These are phyloP conservation scores for Apiotrichum porosum DNA, from an alignment of 1,284 basidiomycete species.

Conservation along the genomic window DNA sequence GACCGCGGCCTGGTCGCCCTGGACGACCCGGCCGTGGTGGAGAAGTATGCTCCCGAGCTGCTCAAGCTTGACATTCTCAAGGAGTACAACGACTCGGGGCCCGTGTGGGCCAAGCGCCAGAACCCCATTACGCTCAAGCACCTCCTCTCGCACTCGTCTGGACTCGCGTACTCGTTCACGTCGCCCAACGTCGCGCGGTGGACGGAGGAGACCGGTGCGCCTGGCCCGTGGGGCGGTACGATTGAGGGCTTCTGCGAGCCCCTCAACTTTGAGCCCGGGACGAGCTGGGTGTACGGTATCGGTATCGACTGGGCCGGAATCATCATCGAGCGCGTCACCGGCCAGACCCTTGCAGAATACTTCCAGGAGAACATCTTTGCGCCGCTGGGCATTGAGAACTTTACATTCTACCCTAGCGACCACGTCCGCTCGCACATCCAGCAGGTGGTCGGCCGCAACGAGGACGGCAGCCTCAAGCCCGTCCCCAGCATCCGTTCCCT, in stretches of 20 bases:
- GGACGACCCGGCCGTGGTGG: slow-evolving; percentile 4
- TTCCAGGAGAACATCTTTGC: slow-evolving; percentile 17
- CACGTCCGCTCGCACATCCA: slow-evolving; percentile 12
- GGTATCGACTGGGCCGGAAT: slow-evolving; percentile 43
- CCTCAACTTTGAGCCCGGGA: slow-evolving; percentile 35
- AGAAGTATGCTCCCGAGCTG: slow-evolving; percentile 11
- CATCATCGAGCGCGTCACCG: slow-evolving; percentile 33
- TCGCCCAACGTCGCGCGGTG: slow-evolving; percentile 10
- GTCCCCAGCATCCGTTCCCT: neutral
- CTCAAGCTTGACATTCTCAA: slow-evolving; percentile 14
- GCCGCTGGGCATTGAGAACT: slow-evolving; percentile 14
- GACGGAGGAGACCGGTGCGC: slow-evolving; percentile 13
- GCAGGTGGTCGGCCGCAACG: slow-evolving; percentile 15
- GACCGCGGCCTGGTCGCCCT: slow-evolving; percentile 19
- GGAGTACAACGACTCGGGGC: slow-evolving; percentile 2
- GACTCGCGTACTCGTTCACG: slow-evolving; percentile 11
- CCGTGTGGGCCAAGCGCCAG: neutral
- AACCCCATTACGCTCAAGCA: slow-evolving; percentile 8
- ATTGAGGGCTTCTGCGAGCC: slow-evolving; percentile 14
- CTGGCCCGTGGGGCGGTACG: slow-evolving; percentile 19
- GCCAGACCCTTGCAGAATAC: slow-evolving; percentile 30
- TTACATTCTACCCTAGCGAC: slow-evolving; percentile 30
- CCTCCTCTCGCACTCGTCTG: slow-evolving; percentile 15
- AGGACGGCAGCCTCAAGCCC: slow-evolving; percentile 7
- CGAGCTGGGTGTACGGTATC: slow-evolving; percentile 25